Conservation (phyloP, 2,329 filamentous ascomycete genomes). For the Colletotrichum lini region DNA sequence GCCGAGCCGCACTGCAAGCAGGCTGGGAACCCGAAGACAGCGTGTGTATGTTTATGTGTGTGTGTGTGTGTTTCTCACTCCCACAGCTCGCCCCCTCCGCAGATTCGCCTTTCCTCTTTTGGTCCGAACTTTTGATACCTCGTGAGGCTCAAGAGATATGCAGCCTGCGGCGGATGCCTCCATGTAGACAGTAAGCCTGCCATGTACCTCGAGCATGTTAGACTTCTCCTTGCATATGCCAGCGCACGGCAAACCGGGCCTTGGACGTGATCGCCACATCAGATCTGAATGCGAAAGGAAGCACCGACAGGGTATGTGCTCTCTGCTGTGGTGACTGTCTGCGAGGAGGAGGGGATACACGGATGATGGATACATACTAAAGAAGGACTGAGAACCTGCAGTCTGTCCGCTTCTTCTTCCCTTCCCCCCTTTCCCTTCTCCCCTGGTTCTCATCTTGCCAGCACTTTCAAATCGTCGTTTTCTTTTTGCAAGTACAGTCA, state of each 20-base stretch:
- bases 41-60: background rate
- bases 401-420: background rate
- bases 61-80: no score
- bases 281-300: background rate
- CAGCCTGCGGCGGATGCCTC: conserved; percentile 18
- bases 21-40: background rate
- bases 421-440: background rate
- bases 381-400: conserved; percentile 36
- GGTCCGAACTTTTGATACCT: conserved; percentile 31
- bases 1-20: conserved; percentile 19
- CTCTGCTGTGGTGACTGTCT: no score
- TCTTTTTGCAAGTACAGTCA: conserved; percentile 14
- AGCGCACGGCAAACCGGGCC: conserved; percentile 34
- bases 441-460: conserved; percentile 2
- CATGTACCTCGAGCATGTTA: conserved; percentile 35
- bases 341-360: no score
- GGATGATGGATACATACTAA: conserved; percentile 27
- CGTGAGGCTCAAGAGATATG: conserved; percentile 15
- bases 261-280: conserved; percentile 27
- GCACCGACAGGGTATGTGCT: conserved; percentile 25
- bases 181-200: conserved; percentile 4
- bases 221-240: conserved; percentile 29
- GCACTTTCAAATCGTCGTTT: conserved; percentile 1
- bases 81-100: background rate
- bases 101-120: conserved; percentile 3